These are phyloP conservation scores for Sclerotinia trifoliorum DNA, from an alignment of 2,329 filamentous ascomycete genomes.

Conservation along the genomic window DNA sequence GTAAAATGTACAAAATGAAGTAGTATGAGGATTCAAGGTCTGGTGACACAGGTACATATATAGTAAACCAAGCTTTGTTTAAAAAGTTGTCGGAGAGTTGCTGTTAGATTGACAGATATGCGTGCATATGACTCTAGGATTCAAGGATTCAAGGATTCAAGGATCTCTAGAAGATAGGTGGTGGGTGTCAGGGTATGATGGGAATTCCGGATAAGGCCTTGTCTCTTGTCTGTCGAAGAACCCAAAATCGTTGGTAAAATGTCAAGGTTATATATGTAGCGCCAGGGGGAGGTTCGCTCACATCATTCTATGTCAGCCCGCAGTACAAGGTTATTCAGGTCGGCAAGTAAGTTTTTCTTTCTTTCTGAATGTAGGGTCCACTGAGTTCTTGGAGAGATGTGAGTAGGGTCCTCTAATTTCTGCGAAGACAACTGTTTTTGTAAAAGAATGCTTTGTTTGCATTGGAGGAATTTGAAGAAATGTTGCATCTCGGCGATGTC, in stretches of 20 bases:
- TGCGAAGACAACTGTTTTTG: slow-evolving; percentile 6
- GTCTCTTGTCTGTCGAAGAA: slow-evolving; percentile 11
- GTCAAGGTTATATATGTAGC: not conserved
- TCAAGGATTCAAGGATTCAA: not conserved
- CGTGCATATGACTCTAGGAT: not conserved
- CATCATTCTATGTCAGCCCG: slow-evolving; percentile 9
- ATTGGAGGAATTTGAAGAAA: not conserved
- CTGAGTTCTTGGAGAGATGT: slow-evolving; percentile 11
- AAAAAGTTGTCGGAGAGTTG: not conserved
- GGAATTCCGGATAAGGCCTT: not conserved
- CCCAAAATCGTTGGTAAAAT: not conserved
- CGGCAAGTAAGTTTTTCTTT: not conserved
- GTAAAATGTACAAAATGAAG: not conserved
- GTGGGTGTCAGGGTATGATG: not conserved
- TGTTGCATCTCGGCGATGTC: slow-evolving; percentile 13
- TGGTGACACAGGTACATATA: slow-evolving; percentile 9
- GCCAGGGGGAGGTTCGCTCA: slow-evolving; percentile 15
- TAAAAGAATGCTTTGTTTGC: not conserved
- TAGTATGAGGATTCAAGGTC: slow-evolving; percentile 9
- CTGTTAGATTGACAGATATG: slow-evolving; percentile 14
- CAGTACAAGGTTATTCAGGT: not conserved
- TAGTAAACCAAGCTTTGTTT: not conserved
- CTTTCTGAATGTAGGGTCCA: slow-evolving; percentile 10
- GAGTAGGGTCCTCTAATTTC: slow-evolving; percentile 6
- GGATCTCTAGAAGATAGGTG: not conserved